Evolutionary conservation across 2,329 filamentous ascomycete genomes (phyloP).

Genomic region (Zarea fungicola): DNA sequence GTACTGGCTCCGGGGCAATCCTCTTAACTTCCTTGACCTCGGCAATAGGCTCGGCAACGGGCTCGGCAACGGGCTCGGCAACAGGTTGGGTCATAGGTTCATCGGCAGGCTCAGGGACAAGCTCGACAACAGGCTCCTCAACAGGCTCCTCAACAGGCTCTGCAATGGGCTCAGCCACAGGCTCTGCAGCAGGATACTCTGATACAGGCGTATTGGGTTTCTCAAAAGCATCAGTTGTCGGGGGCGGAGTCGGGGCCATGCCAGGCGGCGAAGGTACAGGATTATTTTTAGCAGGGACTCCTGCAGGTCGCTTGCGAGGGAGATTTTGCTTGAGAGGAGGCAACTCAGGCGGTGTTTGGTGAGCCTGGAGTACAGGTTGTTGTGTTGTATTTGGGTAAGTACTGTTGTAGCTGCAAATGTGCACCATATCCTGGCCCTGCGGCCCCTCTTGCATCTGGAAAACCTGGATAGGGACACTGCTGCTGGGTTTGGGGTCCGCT

Average conservation of each 20-base stretch:
- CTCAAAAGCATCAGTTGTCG: slow-evolving; percentile 33
- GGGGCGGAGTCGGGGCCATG: slow-evolving; percentile 32
- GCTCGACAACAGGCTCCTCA: no score
- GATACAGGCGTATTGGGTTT: slow-evolving; percentile 25
- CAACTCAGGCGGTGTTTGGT: slow-evolving; percentile 19
- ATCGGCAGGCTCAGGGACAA: no score
- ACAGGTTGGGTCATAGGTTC: no score
- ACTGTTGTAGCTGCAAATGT: slow-evolving; percentile 31
- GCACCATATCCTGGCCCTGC: slow-evolving; percentile 30
- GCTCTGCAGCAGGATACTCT: no score
- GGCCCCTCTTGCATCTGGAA: slow-evolving; percentile 35
- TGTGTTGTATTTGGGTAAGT: slow-evolving; percentile 20
- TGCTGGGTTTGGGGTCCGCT: slow-evolving; percentile 30
- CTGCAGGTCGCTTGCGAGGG: slow-evolving; percentile 13
- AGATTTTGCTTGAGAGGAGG: slow-evolving; percentile 21
- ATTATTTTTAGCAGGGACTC: slow-evolving; percentile 19
- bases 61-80: no score
- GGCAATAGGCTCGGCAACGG: not conserved
- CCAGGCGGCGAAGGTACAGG: slow-evolving; percentile 19
- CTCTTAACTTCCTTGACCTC: not conserved
- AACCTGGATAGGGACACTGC: slow-evolving; percentile 37
- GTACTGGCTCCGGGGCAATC: not conserved
- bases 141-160: no score
- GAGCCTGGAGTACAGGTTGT: slow-evolving; percentile 6
- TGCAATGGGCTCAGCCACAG: no score